A percentile compares a stretch with the other conserved stretches of the same genome.
These are phyloP conservation scores for Solanum sparsipilum DNA, from an alignment of 257 asterid species.

Conservation along the genomic window DNA sequence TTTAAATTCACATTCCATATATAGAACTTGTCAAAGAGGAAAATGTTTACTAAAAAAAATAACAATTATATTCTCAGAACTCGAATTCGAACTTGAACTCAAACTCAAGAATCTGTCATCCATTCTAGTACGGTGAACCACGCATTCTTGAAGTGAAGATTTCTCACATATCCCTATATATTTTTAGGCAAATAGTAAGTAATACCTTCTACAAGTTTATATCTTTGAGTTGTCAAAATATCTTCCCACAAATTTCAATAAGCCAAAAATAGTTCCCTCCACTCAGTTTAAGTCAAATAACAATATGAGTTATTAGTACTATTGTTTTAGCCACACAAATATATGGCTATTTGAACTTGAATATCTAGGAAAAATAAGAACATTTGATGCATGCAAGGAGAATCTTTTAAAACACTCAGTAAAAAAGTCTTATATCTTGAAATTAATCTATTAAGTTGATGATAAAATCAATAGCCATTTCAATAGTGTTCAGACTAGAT, in stretches of 20 bases:
- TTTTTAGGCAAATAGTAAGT: not conserved
- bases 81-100: not conserved
- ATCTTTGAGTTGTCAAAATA: not conserved
- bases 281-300: not conserved
- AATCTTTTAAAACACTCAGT: not conserved
- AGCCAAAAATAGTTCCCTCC: not conserved
- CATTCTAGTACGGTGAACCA: not conserved
- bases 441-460: not conserved
- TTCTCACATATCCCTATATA: not conserved
- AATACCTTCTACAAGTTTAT: not conserved
- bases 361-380: not conserved
- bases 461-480: not conserved
- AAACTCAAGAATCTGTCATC: not conserved
- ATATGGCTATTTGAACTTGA: not conserved
- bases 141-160: not conserved
- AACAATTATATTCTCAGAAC: not conserved
- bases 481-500: not conserved
- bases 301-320: not conserved
- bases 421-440: not conserved
- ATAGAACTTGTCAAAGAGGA: not conserved
- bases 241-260: not conserved
- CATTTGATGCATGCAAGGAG: not conserved
- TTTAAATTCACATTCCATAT: not conserved
- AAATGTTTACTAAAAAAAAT: not conserved
- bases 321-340: not conserved